Evolutionary conservation across 805 yeast genomes (phyloP).

Genomic region (Saturnispora zaruensis): DNA sequence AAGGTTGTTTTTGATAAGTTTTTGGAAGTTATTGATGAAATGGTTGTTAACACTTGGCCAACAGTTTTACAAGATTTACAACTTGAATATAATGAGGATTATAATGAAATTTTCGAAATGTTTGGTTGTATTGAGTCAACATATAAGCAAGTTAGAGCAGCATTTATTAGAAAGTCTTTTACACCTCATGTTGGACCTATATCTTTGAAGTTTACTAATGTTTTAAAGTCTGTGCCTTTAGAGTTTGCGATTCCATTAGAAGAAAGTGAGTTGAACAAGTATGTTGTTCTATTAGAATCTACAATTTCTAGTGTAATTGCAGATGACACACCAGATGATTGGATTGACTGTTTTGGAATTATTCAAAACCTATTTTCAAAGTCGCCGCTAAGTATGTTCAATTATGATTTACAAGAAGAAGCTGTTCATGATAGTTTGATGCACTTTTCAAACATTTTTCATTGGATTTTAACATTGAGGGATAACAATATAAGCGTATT

Average conservation of each 20-base stretch:
- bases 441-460: conserved; percentile 57
- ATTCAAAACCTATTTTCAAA: conserved; percentile 62
- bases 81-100: conserved; percentile 15
- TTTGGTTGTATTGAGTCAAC: conserved; percentile 29
- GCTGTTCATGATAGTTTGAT: conserved; percentile 45
- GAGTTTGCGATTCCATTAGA: neutral
- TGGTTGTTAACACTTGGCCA: conserved; percentile 46
- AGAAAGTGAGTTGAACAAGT: conserved; percentile 44
- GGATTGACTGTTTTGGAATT: conserved; percentile 69
- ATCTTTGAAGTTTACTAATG: conserved; percentile 34
- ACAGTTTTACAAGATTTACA: conserved; percentile 24
- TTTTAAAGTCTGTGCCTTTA: conserved; percentile 4
- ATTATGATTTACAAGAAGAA: conserved; percentile 36
- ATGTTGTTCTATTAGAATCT: conserved; percentile 56
- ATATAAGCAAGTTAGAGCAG: conserved; percentile 58
- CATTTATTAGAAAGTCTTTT: conserved; percentile 62
- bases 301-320: conserved; percentile 49
- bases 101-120: conserved; percentile 17
- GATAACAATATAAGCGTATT: conserved; percentile 24
- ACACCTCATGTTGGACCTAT: conserved; percentile 45
- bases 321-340: conserved; percentile 56
- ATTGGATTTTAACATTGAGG: conserved; percentile 55
- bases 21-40: conserved; percentile 59
- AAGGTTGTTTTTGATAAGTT: conserved; percentile 55
- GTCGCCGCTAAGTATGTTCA: conserved; percentile 48